Evolutionary conservation across 75 land plant species (phyloP).

Genomic region (Isoetes taiwanensis): DNA sequence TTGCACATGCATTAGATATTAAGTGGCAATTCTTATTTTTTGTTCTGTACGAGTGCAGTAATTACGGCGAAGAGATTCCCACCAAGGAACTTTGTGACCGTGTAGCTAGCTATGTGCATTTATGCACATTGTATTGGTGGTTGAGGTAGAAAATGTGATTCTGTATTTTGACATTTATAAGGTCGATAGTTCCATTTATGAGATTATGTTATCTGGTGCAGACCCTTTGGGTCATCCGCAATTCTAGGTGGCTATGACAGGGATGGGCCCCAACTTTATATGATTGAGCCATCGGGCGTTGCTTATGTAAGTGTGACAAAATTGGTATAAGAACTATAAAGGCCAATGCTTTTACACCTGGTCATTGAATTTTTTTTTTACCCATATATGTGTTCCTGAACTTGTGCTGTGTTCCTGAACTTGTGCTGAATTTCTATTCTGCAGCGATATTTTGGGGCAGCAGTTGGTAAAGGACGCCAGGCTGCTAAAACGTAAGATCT

Average conservation of each 20-base stretch:
- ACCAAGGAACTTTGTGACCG: conserved; percentile 87
- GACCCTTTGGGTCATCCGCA: conserved; percentile 88
- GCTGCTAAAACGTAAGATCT: conserved; percentile 93
- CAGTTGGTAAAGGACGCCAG: conserved; percentile 96
- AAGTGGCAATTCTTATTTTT: background rate
- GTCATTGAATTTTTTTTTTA: too few species aligned
- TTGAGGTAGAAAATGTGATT: conserved; percentile 37
- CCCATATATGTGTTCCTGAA: background rate
- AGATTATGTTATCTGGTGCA: conserved; percentile 19
- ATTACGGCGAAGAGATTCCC: conserved; percentile 85
- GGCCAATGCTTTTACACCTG: too few species aligned
- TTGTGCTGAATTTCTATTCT: background rate
- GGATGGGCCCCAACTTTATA: conserved; percentile 93
- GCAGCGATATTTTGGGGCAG: conserved; percentile 96
- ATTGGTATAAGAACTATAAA: background rate
- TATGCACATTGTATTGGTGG: conserved; percentile 99
- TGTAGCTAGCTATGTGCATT: conserved; percentile 93
- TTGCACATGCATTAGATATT: too few species aligned
- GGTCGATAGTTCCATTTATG: background rate
- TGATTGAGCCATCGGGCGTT: conserved; percentile 96
- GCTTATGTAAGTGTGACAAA: conserved; percentile 80
- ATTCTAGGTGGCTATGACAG: conserved; percentile 98
- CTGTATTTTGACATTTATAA: background rate
- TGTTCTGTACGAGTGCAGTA: conserved; percentile 30
- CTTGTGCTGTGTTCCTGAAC: background rate